Evolutionary conservation across 164 flowering plant species (phyloP).

Genomic region (Berberis thunbergii): DNA sequence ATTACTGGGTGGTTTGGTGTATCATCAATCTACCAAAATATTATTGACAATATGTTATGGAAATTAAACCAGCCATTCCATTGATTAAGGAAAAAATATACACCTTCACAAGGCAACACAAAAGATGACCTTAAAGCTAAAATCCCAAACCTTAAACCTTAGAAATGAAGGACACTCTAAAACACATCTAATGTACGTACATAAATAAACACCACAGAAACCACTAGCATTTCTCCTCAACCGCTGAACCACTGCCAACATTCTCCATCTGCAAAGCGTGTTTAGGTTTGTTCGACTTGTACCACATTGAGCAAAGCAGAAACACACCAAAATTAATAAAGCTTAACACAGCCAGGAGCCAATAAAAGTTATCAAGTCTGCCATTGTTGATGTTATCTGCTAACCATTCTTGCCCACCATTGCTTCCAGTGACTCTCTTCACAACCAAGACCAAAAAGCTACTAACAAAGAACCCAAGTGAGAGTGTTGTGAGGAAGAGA

Average conservation of each 20-base stretch:
- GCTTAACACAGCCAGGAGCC: conserved; percentile 51
- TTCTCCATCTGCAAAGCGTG: conserved; percentile 23
- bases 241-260: conserved; percentile 7
- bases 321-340: conserved; percentile 45
- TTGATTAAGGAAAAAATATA: too few species aligned
- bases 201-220: neutral
- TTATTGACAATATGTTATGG: too few species aligned
- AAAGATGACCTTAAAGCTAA: neutral
- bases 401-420: conserved; percentile 53
- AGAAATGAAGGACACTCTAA: neutral
- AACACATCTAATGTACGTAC: neutral
- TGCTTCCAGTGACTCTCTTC: conserved; percentile 41
- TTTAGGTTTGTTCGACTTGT: conserved; percentile 22
- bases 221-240: conserved; percentile 8
- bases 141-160: neutral
- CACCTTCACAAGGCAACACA: neutral
- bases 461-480: conserved; percentile 88
- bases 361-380: conserved; percentile 64
- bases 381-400: conserved; percentile 67
- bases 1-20: too few species aligned
- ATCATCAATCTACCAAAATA: too few species aligned
- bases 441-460: conserved; percentile 72
- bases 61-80: too few species aligned
- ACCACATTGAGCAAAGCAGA: conserved; percentile 59
- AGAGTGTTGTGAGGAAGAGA: conserved; percentile 78